These are phyloP conservation scores for Golubevia pallescens DNA, from an alignment of 1,284 basidiomycete genomes.

Conservation along the genomic window DNA sequence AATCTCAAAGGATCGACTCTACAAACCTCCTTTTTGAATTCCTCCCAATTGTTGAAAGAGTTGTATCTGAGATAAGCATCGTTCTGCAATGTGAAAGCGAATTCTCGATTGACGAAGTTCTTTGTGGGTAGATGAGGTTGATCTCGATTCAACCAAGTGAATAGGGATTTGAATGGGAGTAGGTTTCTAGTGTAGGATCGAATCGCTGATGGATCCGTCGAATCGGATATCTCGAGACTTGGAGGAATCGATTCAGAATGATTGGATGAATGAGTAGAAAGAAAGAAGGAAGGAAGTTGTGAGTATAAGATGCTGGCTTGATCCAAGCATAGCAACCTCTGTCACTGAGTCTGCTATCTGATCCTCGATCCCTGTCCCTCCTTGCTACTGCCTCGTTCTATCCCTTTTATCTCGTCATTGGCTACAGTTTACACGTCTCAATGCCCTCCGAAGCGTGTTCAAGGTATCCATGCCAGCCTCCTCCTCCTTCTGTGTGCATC, in stretches of 20 bases:
- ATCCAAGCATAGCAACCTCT: slow-evolving; percentile 1
- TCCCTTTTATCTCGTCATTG: too few species aligned
- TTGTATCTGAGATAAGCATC: slow-evolving; percentile 94
- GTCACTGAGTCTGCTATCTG: background rate
- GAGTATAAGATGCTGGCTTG: too few species aligned
- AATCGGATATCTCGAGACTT: slow-evolving; percentile 44
- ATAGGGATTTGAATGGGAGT: slow-evolving; percentile 57
- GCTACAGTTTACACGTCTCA: too few species aligned
- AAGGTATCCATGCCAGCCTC: background rate
- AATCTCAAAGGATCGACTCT: slow-evolving; percentile 55
- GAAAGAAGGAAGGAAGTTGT: too few species aligned
- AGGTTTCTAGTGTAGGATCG: slow-evolving; percentile 55
- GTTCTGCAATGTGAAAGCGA: slow-evolving; percentile 90
- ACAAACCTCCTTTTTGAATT: slow-evolving; percentile 81
- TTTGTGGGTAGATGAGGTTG: slow-evolving; percentile 29
- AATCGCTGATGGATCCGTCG: slow-evolving; percentile 55
- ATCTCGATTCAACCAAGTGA: slow-evolving; percentile 60
- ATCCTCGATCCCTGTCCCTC: too few species aligned
- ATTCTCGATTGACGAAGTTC: slow-evolving; percentile 75
- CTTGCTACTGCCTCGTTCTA: too few species aligned
- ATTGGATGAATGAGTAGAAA: background rate
- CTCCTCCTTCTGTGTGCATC: slow-evolving; percentile 22
- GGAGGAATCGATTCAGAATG: too few species aligned
- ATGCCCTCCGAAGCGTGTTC: background rate
- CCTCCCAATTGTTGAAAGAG: slow-evolving; percentile 82